Evolutionary conservation across 208 protist genomes (phyloP).

Genomic region (Wallacemonas sp.): DNA sequence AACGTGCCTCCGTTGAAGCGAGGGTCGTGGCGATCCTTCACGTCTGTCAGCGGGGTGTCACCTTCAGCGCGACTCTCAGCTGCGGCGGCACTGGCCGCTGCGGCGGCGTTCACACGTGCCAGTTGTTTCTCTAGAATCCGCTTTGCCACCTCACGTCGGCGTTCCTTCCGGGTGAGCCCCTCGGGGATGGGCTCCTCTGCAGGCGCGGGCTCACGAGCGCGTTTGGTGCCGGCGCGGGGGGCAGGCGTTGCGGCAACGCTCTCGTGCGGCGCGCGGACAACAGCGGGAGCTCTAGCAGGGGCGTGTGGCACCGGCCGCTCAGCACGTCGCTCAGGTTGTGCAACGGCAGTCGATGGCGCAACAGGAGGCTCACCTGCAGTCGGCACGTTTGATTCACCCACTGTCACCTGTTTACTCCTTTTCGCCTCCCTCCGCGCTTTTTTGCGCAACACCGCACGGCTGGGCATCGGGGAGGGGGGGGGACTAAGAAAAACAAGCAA

Average conservation of each 20-base stretch:
- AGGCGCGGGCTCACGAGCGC: conserved; percentile 2
- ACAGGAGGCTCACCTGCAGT: not conserved
- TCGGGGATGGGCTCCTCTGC: conserved; percentile 15
- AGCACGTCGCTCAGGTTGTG: not conserved
- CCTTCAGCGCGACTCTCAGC: not conserved
- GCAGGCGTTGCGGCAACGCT: not conserved
- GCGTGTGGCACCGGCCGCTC: no score
- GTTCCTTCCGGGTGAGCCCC: conserved; percentile 62
- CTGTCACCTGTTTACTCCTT: conserved; percentile 24
- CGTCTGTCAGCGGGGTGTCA: not conserved
- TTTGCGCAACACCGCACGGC: conserved; percentile 76
- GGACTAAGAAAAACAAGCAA: not conserved
- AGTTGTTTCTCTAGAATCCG: conserved; percentile 62
- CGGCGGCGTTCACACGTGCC: conserved; percentile 26
- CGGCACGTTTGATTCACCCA: no score
- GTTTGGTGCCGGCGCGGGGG: not conserved
- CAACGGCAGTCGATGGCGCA: not conserved
- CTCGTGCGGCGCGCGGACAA: not conserved
- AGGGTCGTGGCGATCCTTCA: conserved; percentile 72
- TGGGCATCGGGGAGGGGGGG: conserved; percentile 52
- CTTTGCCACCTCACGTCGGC: conserved; percentile 47
- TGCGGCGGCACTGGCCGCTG: not conserved
- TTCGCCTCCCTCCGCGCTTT: conserved; percentile 78
- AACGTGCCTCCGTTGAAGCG: conserved; percentile 84
- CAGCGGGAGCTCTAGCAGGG: not conserved